phyloP scores from a whole-genome alignment of 371 early-diverging fungal species.

The Encephalitozoon hellem region DNA sequence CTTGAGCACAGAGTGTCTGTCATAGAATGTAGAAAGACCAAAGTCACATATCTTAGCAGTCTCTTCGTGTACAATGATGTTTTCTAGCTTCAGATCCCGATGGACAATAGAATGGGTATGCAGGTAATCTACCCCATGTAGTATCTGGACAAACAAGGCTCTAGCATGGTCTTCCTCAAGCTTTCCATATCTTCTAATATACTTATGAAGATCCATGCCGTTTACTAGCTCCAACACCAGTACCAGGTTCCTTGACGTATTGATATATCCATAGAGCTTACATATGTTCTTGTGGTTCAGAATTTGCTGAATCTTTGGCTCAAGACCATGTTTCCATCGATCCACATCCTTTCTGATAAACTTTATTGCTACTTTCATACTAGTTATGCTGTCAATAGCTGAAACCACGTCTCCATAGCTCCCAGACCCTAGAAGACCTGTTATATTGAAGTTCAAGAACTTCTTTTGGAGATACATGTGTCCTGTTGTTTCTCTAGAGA shows the following conservation, averaged over 20 bases:
- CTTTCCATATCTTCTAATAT: neutral
- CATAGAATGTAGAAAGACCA: conserved; percentile 64
- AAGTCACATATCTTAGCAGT: conserved; percentile 41
- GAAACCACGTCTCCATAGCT: neutral
- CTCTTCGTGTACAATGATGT: conserved; percentile 11
- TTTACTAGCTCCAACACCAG: neutral
- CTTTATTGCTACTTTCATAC: neutral
- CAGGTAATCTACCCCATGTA: conserved; percentile 26
- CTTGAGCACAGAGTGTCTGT: conserved; percentile 63
- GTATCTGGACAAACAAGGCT: neutral
- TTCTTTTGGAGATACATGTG: neutral
- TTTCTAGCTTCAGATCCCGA: conserved; percentile 38
- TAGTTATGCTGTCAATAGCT: neutral
- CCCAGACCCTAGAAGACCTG: neutral
- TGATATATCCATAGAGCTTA: neutral
- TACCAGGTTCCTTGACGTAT: neutral
- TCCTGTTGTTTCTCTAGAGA: neutral
- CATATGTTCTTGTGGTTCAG: neutral
- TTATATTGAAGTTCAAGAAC: neutral
- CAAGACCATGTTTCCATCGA: neutral
- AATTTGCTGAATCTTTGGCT: neutral
- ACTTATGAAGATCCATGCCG: neutral
- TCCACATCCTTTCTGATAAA: neutral
- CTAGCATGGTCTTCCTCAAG: neutral
- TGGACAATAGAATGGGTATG: conserved; percentile 28